Conservation (phyloP, 352 stramenopile species). For the Phytophthora capsici region DNA sequence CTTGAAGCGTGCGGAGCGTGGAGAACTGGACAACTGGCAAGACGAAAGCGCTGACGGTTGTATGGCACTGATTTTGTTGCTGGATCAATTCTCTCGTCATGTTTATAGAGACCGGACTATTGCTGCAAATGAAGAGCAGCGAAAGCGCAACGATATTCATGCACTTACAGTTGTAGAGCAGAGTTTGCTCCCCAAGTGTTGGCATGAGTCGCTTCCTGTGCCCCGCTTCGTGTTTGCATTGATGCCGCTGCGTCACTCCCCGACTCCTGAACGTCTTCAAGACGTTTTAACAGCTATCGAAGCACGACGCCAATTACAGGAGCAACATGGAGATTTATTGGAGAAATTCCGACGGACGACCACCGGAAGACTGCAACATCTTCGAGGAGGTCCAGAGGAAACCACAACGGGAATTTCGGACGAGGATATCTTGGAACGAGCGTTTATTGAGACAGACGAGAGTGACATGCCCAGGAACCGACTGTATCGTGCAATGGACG, state of each 20-base stretch:
- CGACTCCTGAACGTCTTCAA: conserved; percentile 62
- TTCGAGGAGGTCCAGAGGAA: conserved; percentile 31
- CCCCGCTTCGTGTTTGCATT: conserved; percentile 80
- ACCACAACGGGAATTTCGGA: conserved; percentile 38
- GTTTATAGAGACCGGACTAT: conserved; percentile 57
- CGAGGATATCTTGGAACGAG: conserved; percentile 77
- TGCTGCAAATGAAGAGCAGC: conserved; percentile 19
- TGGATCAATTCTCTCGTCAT: conserved; percentile 90
- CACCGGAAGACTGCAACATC: conserved; percentile 68
- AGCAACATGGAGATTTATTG: conserved; percentile 66
- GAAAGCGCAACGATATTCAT: conserved; percentile 55
- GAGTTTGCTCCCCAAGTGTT: conserved; percentile 48
- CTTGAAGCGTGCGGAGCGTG: conserved; percentile 47
- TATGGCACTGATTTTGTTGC: conserved; percentile 83
- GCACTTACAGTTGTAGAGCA: conserved; percentile 52
- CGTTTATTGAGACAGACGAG: conserved; percentile 71
- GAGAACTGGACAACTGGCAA: conserved; percentile 61
- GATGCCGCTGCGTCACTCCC: conserved; percentile 88
- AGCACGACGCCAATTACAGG: conserved; percentile 45
- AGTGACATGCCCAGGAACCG: conserved; percentile 68
- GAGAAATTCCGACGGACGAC: conserved; percentile 88
- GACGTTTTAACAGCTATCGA: conserved; percentile 63
- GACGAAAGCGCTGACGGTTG: conserved; percentile 36
- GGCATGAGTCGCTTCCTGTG: conserved; percentile 59
- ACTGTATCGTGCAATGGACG: conserved; percentile 75